Evolutionary conservation across 2,329 filamentous ascomycete genomes (phyloP).

Genomic region (Neonectria hederae): DNA sequence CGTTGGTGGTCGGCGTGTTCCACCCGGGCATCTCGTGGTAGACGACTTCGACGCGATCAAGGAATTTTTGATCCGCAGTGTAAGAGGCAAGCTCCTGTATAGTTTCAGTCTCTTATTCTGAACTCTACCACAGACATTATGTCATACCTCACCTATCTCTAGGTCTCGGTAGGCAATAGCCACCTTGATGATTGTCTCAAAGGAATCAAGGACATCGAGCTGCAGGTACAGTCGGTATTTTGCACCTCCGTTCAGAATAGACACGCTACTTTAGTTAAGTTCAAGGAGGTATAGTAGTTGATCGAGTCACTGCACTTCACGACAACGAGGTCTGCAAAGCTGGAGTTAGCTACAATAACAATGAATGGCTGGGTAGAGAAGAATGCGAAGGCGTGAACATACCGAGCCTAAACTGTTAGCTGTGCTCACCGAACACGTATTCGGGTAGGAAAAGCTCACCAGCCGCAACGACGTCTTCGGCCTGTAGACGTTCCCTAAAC

Average conservation of each 20-base stretch:
- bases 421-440: background rate
- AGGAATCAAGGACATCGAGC: conserved; percentile 77
- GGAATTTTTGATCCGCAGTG: conserved; percentile 55
- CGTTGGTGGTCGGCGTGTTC: conserved; percentile 67
- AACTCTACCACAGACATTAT: too few relatives aligned
- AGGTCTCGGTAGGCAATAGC: too few relatives aligned
- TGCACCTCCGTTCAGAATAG: background rate
- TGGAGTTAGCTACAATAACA: background rate
- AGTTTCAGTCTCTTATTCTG: background rate
- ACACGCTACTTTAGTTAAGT: conserved; percentile 15
- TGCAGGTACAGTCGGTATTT: conserved; percentile 38
- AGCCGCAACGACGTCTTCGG: conserved; percentile 17
- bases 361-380: background rate
- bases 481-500: conserved; percentile 6
- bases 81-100: conserved; percentile 62
- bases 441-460: background rate
- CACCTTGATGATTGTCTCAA: conserved; percentile 59
- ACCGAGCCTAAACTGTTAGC: conserved; percentile 17
- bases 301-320: conserved; percentile 69
- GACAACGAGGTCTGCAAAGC: conserved; percentile 70
- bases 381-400: conserved; percentile 10
- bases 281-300: conserved; percentile 70
- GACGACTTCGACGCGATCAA: conserved; percentile 67
- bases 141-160: conserved; percentile 51
- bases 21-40: conserved; percentile 75